Conservation (phyloP, 257 asterid species). For the Nicotiana benthamiana region DNA sequence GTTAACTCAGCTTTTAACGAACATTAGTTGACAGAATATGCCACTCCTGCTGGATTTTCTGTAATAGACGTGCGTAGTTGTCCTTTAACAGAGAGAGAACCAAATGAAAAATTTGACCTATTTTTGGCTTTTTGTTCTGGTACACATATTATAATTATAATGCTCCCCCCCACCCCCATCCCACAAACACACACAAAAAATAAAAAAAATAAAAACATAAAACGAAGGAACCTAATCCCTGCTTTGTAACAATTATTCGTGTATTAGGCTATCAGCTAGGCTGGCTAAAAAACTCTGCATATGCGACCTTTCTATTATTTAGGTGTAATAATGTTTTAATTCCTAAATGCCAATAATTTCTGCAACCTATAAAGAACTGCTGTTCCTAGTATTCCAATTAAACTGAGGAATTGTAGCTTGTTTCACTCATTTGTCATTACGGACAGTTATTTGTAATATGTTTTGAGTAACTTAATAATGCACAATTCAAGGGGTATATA, state of each 20-base stretch:
- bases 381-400: neutral
- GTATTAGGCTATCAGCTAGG: neutral
- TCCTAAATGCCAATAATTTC: neutral
- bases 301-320: neutral
- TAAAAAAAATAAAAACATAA: neutral
- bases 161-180: neutral
- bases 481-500: no score
- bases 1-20: constrained; percentile 19
- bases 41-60: constrained; percentile 14
- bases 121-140: neutral
- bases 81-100: neutral
- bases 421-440: neutral
- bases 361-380: neutral
- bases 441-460: neutral
- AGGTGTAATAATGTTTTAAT: neutral
- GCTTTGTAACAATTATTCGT: neutral
- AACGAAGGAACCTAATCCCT: neutral
- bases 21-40: constrained; percentile 31
- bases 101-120: neutral
- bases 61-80: neutral
- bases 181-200: no score
- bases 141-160: neutral
- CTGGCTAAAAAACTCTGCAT: neutral
- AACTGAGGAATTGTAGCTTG: neutral
- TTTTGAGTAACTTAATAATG: no score